These are phyloP conservation scores for Ambrosiella cleistominuta DNA, from an alignment of 2,329 filamentous ascomycete species.

Conservation along the genomic window DNA sequence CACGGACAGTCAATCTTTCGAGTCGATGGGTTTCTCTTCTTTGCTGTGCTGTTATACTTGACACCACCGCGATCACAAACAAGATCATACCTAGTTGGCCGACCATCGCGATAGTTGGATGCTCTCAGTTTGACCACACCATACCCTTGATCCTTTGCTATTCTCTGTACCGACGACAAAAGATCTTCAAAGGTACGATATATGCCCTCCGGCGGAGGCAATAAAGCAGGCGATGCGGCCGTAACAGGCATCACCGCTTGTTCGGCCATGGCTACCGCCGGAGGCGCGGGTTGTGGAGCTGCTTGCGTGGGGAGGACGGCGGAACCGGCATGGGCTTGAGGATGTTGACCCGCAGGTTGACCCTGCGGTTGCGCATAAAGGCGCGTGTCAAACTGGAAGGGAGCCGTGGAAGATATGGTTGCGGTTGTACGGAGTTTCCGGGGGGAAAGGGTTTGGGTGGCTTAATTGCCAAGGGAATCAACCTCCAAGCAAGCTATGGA, in stretches of 20 bases:
- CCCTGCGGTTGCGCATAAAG: conserved; percentile 11
- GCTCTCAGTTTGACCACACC: conserved; percentile 45
- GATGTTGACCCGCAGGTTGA: conserved; percentile 5
- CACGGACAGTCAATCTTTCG: conserved; percentile 48
- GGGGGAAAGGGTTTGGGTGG: conserved; percentile 11
- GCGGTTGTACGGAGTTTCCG: conserved; percentile 16
- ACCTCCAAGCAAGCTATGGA: no score
- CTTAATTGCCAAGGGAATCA: neutral
- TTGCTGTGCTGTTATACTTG: conserved; percentile 47
- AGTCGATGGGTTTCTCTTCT: conserved; percentile 46
- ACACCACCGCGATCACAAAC: conserved; percentile 46
- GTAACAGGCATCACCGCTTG: conserved; percentile 24
- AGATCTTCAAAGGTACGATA: conserved; percentile 42
- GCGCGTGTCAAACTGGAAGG: conserved; percentile 12
- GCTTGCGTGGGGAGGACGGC: conserved; percentile 4
- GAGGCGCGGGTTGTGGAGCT: conserved; percentile 10
- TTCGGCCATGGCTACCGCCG: conserved; percentile 19
- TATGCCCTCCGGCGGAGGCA: conserved; percentile 42
- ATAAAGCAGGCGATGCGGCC: conserved; percentile 30
- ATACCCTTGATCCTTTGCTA: conserved; percentile 45
- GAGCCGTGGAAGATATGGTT: conserved; percentile 14
- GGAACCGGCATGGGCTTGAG: neutral
- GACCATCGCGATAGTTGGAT: conserved; percentile 45
- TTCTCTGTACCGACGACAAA: conserved; percentile 37
- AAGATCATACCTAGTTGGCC: conserved; percentile 43